Conservation (phyloP, 257 asterid genomes). For the Fraxinus anomala region DNA sequence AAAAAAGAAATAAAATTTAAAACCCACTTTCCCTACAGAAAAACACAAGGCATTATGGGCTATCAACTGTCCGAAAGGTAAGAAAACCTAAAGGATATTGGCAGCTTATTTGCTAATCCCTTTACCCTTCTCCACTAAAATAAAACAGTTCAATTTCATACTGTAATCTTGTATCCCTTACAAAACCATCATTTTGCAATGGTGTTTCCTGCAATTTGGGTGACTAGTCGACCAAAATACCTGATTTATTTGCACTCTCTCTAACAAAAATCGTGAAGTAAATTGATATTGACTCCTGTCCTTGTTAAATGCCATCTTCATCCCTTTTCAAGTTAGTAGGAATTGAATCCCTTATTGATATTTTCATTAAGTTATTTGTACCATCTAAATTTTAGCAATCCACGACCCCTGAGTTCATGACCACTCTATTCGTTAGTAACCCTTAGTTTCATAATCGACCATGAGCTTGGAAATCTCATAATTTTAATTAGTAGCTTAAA, state of each 20-base stretch:
- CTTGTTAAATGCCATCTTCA: not conserved
- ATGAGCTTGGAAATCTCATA: not conserved
- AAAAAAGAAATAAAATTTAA: too few species aligned
- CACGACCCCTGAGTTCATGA: not conserved
- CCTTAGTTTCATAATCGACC: not conserved
- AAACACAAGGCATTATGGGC: too few species aligned
- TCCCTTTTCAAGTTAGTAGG: not conserved
- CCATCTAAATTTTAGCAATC: not conserved
- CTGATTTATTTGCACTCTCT: not conserved
- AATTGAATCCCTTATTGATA: not conserved
- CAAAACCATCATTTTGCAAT: not conserved
- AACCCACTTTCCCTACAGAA: too few species aligned
- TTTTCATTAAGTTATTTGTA: not conserved
- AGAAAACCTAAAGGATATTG: not conserved
- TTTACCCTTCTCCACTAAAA: not conserved
- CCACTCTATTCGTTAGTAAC: not conserved
- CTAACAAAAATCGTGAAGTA: not conserved
- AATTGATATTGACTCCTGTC: not conserved
- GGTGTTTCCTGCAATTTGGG: not conserved
- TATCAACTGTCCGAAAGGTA: too few species aligned
- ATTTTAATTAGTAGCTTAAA: not conserved
- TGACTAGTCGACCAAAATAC: not conserved
- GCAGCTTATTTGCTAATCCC: not conserved
- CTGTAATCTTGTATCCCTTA: not conserved
- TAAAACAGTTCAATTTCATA: not conserved